Evolutionary conservation across 768 basidiomycete genomes (phyloP).

Genomic region (Xerocomus spinulosus): DNA sequence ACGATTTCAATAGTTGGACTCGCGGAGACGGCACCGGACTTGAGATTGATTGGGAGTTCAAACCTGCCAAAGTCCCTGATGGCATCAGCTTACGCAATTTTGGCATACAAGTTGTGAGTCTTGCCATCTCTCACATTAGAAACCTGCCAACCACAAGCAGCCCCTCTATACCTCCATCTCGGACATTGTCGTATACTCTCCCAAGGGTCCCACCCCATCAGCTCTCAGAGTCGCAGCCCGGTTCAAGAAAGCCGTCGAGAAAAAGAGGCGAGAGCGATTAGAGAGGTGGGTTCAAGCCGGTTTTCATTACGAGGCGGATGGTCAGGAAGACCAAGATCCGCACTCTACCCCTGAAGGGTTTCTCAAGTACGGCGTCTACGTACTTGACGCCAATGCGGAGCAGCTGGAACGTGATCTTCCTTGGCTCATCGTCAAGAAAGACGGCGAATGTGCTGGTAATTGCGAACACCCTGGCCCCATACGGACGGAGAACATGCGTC

Average conservation of each 20-base stretch:
- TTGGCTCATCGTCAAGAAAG: constrained; percentile 28
- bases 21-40: constrained; percentile 12
- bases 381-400: constrained; percentile 28
- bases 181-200: constrained; percentile 86
- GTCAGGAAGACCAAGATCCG: constrained; percentile 14
- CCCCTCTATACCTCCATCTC: constrained; percentile 85
- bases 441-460: constrained; percentile 21
- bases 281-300: constrained; percentile 18
- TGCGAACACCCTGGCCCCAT: constrained; percentile 12
- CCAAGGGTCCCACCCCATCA: constrained; percentile 51
- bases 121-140: background rate
- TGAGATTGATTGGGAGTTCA: constrained; percentile 54
- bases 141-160: constrained; percentile 35
- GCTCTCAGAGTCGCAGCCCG: constrained; percentile 59
- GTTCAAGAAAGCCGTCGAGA: constrained; percentile 58
- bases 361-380: constrained; percentile 29
- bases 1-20: constrained; percentile 20
- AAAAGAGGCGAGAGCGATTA: constrained; percentile 50
- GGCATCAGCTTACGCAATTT: constrained; percentile 85
- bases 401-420: constrained; percentile 25
- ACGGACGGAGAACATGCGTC: background rate
- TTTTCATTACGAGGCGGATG: constrained; percentile 5
- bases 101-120: constrained; percentile 80
- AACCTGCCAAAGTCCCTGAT: constrained; percentile 68
- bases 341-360: constrained; percentile 25